Conservation (phyloP, 2,329 filamentous ascomycete species). For the Albophoma yamanashiensis region DNA sequence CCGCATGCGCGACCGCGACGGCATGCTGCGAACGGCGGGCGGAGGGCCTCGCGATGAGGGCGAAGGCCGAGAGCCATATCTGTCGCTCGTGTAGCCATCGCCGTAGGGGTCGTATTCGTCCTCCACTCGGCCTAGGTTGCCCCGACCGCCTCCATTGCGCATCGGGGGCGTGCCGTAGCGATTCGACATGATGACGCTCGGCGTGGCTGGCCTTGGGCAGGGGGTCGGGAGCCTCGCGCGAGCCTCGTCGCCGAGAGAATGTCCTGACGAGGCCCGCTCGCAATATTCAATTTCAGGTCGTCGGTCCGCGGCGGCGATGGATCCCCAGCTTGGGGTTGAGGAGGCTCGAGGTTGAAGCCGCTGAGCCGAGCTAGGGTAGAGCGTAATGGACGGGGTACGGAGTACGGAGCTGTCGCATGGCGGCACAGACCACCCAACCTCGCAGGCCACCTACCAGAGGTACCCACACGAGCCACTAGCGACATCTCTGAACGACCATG, state of each 20-base stretch:
- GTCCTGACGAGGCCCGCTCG: neutral
- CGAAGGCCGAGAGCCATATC: conserved; percentile 27
- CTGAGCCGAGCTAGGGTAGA: no score
- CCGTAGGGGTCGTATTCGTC: conserved; percentile 37
- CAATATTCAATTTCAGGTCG: neutral
- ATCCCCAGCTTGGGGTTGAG: neutral
- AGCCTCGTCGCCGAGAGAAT: conserved; percentile 7
- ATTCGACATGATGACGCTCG: conserved; percentile 33
- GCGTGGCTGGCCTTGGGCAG: neutral
- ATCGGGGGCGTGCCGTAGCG: conserved; percentile 32
- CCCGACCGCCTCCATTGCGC: conserved; percentile 25
- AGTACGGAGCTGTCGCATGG: neutral
- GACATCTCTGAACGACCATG: no score
- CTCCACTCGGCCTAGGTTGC: conserved; percentile 29
- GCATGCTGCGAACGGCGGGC: conserved; percentile 19
- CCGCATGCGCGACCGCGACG: conserved; percentile 24
- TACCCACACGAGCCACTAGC: no score
- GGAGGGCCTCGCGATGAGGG: conserved; percentile 18
- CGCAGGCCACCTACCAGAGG: neutral
- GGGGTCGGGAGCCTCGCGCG: conserved; percentile 1
- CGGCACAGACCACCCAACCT: neutral
- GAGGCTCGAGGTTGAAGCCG: neutral
- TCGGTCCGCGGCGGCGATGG: neutral
- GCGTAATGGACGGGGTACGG: no score
- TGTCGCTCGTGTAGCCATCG: conserved; percentile 32